These are phyloP conservation scores for Rhodotorula kratochvilovae DNA, from an alignment of 768 basidiomycete genomes.

Conservation along the genomic window DNA sequence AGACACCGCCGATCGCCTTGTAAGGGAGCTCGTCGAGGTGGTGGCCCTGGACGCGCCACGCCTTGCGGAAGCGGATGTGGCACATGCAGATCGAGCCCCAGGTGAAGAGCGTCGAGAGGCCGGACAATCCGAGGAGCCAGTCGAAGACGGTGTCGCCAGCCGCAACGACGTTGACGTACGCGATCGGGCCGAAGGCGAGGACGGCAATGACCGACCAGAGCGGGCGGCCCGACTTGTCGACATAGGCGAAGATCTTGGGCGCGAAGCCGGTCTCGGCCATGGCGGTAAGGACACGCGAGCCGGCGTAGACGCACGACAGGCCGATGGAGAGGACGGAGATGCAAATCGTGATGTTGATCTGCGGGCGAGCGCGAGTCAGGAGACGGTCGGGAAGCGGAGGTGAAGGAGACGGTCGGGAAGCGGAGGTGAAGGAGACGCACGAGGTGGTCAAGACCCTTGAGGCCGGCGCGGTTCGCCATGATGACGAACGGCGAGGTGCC, in stretches of 20 bases:
- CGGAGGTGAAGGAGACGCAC: neutral
- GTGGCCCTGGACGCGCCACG: slow-evolving; percentile 42
- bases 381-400: neutral
- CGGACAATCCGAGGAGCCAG: slow-evolving; percentile 58
- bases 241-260: slow-evolving; percentile 62
- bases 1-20: slow-evolving; percentile 38
- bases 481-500: slow-evolving; percentile 49
- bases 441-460: slow-evolving; percentile 39
- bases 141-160: slow-evolving; percentile 60
- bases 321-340: slow-evolving; percentile 46
- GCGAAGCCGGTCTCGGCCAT: slow-evolving; percentile 65
- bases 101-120: slow-evolving; percentile 63
- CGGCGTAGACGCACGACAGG: slow-evolving; percentile 60
- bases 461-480: slow-evolving; percentile 46
- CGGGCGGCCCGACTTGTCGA: slow-evolving; percentile 62
- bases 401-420: neutral
- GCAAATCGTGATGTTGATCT: slow-evolving; percentile 55
- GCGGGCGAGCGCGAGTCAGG: neutral
- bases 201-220: slow-evolving; percentile 54
- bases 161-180: slow-evolving; percentile 49
- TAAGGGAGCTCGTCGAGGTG: slow-evolving; percentile 40
- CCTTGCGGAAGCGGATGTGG: slow-evolving; percentile 43
- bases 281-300: slow-evolving; percentile 59
- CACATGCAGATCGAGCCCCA: slow-evolving; percentile 52
- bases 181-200: slow-evolving; percentile 37